phyloP scores from a whole-genome alignment of 164 flowering plant genomes.

The Vitis rupestris region DNA sequence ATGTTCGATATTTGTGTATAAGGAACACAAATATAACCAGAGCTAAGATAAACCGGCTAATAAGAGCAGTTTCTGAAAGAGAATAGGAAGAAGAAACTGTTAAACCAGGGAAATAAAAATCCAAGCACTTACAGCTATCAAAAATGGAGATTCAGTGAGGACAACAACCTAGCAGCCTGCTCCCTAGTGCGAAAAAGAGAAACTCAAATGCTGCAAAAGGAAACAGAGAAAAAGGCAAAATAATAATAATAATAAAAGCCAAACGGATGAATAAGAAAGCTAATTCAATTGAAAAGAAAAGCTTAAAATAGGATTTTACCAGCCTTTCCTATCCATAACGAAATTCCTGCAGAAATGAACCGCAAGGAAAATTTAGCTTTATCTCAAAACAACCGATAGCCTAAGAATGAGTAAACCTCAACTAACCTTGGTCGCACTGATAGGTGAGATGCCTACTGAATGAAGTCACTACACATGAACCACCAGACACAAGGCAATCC shows the following conservation, averaged over 20 bases:
- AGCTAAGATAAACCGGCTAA: too few species aligned
- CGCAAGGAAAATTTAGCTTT: too few species aligned
- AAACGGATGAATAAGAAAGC: too few species aligned
- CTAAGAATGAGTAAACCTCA: background rate
- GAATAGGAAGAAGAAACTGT: too few species aligned
- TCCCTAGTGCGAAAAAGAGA: background rate
- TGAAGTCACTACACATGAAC: background rate
- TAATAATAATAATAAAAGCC: too few species aligned
- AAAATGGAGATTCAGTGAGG: background rate
- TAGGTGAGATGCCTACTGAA: background rate
- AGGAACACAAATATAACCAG: conserved; percentile 9
- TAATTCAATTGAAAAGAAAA: background rate
- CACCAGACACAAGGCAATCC: conserved; percentile 10
- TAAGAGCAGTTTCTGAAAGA: too few species aligned
- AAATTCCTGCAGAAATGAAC: too few species aligned
- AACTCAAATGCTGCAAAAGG: background rate
- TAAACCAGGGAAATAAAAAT: too few species aligned
- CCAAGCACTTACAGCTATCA: background rate
- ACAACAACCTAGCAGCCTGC: background rate
- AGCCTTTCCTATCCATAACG: too few species aligned
- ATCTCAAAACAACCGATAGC: background rate
- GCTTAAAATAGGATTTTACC: too few species aligned
- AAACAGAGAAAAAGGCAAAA: background rate
- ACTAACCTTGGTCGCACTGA: conserved; percentile 2
- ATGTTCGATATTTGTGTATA: conserved; percentile 4